Conservation (phyloP, 306 rosid species). For the Acacia confusa region DNA sequence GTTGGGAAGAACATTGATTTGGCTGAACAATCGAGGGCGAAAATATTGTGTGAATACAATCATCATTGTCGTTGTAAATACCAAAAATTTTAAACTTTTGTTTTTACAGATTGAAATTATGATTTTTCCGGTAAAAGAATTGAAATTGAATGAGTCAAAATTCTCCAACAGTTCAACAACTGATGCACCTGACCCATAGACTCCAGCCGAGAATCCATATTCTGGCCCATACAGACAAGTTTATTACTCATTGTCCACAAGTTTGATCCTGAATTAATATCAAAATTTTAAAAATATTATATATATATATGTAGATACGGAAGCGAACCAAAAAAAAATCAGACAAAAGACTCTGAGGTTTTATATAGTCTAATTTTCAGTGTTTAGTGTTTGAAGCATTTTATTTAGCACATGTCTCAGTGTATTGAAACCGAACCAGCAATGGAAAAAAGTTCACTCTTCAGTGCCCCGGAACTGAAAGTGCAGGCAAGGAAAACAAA, state of each 20-base stretch:
- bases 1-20: not conserved
- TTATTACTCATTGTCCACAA: not conserved
- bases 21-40: not conserved
- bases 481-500: not conserved
- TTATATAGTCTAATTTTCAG: not conserved
- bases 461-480: not conserved
- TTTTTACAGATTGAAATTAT: not conserved
- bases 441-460: not conserved
- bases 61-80: not conserved
- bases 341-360: not conserved
- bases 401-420: not conserved
- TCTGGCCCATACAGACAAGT: not conserved
- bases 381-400: not conserved
- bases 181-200: not conserved
- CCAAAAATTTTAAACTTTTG: not conserved
- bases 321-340: not conserved
- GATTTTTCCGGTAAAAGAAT: not conserved
- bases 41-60: not conserved
- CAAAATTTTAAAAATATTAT: no score
- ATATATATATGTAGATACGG: not conserved
- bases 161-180: not conserved
- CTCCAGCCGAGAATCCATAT: not conserved
- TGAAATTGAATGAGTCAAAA: not conserved
- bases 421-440: not conserved
- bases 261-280: not conserved